Conservation (phyloP, 208 protist species). For the Leishmania lainsoni region DNA sequence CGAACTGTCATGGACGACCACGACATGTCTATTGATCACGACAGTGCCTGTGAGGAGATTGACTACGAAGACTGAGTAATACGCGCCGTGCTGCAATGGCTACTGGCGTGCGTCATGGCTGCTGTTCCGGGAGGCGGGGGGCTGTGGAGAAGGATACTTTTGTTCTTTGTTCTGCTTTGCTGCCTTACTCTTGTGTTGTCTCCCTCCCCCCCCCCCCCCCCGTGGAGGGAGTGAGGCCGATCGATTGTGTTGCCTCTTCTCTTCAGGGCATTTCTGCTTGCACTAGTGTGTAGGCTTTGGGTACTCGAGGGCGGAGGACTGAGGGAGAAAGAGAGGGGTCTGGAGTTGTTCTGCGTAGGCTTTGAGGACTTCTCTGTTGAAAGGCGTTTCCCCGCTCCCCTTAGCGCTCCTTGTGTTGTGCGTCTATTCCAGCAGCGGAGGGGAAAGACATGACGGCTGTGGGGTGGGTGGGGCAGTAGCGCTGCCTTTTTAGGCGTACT, state of each 20-base stretch:
- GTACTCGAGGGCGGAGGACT: not conserved
- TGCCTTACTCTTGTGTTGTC: not conserved
- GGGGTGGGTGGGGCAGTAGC: not conserved
- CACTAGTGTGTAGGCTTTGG: not conserved
- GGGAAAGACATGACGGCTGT: not conserved
- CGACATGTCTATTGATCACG: constrained; percentile 89
- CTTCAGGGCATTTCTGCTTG: not conserved
- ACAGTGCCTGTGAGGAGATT: constrained; percentile 80
- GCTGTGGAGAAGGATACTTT: not conserved
- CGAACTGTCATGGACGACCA: constrained; percentile 88
- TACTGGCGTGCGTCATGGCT: not conserved
- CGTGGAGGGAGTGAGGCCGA: not conserved
- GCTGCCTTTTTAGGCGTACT: not conserved
- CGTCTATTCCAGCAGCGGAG: not conserved
- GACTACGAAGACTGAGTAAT: constrained; percentile 53
- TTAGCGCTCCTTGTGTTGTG: not conserved
- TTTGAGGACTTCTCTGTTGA: not conserved
- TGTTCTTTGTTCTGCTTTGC: not conserved
- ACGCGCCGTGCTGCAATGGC: not conserved
- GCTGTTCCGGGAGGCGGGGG: not conserved
- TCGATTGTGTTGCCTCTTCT: not conserved
- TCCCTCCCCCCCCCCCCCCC: not conserved
- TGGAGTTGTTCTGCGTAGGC: not conserved
- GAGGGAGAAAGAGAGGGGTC: not conserved
- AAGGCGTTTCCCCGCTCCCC: not conserved